Evolutionary conservation across 192 early-diverging fungal genomes (phyloP), one percentile per base, ranked within the genome.

Genomic region (Linnemannia zychae): DNA sequence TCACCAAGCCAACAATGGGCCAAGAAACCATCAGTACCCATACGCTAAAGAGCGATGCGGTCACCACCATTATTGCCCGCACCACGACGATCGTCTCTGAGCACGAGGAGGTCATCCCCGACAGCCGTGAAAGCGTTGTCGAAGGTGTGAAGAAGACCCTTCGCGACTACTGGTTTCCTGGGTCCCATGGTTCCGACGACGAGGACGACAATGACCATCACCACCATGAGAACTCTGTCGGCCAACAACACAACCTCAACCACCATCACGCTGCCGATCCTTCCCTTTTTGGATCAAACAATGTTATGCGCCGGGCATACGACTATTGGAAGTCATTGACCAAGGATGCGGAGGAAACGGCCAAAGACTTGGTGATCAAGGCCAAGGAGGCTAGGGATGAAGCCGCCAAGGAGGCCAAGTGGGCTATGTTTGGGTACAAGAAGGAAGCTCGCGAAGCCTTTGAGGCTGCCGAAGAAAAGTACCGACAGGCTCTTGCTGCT

Each of bases 381-480:
- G 82, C 82, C 31, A 78, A 67, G 40, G 47, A 71, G n/a, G 72
- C 76, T 31, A 72, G 82, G 16, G 76, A 84, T 50, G 72, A 78
- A 18, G 72, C 82, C 13, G 71, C 82, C 50, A 65, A 74, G 40
- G 82, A 84, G 50, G 82, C 82, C 31, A 78, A 84, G 22, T 84
- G 82, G 82, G 82, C 82, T 49, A 75, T 84, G 48, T 75, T 84
- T 78, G 82, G 82, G 0, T 84, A 78, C 57, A 84, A 84, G 53
- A 65, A 67, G 5, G 82, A 84, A 47, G 76, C 76, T 28, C 82
- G 82, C n/a, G 76, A 84, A n/a, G 46, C 60, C 0, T 75, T 31
- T 31, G 82, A 84, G 67, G 72, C 76, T 7, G 82, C 82, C 13
- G 82, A 84, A 36, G n/a, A 71, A 65, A 84, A 78, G 38, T 84